These are phyloP conservation scores for barley (Hordeum vulgare) DNA, from an alignment of 176 grass and related monocot species.

Conservation along the genomic window DNA sequence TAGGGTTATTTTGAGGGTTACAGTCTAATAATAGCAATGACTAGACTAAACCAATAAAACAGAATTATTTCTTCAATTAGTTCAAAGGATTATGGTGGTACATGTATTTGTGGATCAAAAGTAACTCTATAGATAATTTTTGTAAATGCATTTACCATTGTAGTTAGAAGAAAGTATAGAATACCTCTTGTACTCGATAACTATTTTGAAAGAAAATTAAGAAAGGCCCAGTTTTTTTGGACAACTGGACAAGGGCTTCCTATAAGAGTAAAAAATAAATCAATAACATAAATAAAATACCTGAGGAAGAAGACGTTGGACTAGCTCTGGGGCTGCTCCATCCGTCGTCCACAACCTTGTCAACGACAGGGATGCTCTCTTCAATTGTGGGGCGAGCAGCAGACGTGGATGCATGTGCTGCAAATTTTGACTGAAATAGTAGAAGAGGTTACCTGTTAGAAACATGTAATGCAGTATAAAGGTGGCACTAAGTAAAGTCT, in stretches of 20 bases:
- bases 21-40: not conserved
- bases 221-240: constrained; percentile 1
- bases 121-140: not conserved
- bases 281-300: constrained; percentile 7
- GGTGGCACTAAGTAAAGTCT: not conserved
- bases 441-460: constrained; percentile 14
- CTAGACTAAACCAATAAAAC: not conserved
- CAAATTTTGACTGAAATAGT: constrained; percentile 52
- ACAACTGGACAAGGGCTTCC: not conserved
- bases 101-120: not conserved
- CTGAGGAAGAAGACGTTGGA: constrained; percentile 26
- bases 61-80: not conserved
- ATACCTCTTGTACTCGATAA: not conserved
- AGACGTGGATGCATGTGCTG: constrained; percentile 25
- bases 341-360: constrained; percentile 87
- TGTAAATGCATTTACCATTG: not conserved
- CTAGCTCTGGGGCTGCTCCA: constrained; percentile 47
- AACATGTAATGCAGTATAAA: constrained; percentile 5
- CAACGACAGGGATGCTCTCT: constrained; percentile 70
- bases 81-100: not conserved
- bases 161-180: not conserved
- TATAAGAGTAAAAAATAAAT: not conserved
- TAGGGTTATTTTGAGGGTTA: not conserved
- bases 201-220: not conserved
- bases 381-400: constrained; percentile 35